phyloP scores from a whole-genome alignment of 345 rosid species.

The Camelina sativa region DNA sequence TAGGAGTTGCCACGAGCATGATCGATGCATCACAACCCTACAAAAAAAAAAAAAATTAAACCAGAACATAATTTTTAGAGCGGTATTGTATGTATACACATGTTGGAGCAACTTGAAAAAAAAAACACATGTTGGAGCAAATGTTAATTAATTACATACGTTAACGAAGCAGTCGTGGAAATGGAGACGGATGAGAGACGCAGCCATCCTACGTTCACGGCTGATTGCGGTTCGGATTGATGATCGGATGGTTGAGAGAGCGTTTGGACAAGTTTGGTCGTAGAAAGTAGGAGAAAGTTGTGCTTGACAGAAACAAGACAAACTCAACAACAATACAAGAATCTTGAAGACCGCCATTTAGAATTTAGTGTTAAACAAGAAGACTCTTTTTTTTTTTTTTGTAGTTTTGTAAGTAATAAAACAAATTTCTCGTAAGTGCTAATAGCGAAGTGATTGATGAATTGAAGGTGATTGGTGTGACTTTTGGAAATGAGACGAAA shows the following conservation, averaged over 20 bases:
- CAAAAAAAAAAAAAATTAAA: background rate
- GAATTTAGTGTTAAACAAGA: background rate
- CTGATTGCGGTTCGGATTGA: constrained; percentile 42
- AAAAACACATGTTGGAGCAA: background rate
- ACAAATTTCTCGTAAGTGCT: constrained; percentile 2
- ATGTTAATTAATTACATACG: constrained; percentile 7
- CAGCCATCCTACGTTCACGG: constrained; percentile 63
- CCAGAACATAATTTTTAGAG: constrained; percentile 10
- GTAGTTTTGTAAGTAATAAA: background rate
- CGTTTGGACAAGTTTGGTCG: constrained; percentile 53
- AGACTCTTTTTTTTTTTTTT: background rate
- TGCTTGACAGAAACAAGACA: constrained; percentile 44
- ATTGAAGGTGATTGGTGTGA: constrained; percentile 19
- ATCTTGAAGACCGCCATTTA: constrained; percentile 22
- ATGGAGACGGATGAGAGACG: constrained; percentile 66
- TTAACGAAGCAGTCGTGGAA: constrained; percentile 67
- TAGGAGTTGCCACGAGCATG: constrained; percentile 48
- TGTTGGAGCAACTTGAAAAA: no score
- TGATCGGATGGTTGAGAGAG: constrained; percentile 50
- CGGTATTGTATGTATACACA: background rate
- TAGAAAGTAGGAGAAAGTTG: constrained; percentile 60
- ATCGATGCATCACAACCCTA: constrained; percentile 67
- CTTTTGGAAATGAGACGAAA: constrained; percentile 16
- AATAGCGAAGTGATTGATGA: background rate
- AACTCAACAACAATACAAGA: constrained; percentile 33